Evolutionary conservation across 805 yeast genomes (phyloP).

Genomic region (Suhomyces prunicola): DNA sequence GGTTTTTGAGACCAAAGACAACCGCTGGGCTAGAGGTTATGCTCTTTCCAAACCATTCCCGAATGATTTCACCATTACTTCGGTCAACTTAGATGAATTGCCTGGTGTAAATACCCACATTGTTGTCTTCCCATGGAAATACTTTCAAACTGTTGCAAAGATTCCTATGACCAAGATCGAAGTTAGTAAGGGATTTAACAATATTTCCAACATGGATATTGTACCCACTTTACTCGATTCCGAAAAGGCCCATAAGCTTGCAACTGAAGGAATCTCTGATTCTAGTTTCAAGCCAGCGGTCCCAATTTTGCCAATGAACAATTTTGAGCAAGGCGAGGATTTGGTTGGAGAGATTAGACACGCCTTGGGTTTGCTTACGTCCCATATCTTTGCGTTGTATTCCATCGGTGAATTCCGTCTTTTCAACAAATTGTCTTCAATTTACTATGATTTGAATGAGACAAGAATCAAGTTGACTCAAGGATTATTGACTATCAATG

Average conservation of each 20-base stretch:
- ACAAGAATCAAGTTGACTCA: slow-evolving; percentile 52
- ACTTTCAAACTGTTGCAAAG: slow-evolving; percentile 44
- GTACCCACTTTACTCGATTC: slow-evolving; percentile 35
- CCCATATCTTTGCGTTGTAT: slow-evolving; percentile 68
- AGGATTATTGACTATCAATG: slow-evolving; percentile 52
- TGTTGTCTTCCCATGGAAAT: slow-evolving; percentile 60
- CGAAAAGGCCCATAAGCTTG: slow-evolving; percentile 20
- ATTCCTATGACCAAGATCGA: slow-evolving; percentile 34
- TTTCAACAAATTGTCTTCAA: slow-evolving; percentile 50
- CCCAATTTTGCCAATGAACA: slow-evolving; percentile 57
- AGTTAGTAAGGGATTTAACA: slow-evolving; percentile 28
- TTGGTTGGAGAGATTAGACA: slow-evolving; percentile 56
- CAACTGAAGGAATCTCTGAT: slow-evolving; percentile 4
- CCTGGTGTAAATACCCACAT: slow-evolving; percentile 54
- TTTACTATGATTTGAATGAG: slow-evolving; percentile 58
- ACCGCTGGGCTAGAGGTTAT: slow-evolving; percentile 81
- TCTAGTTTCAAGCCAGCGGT: slow-evolving; percentile 5
- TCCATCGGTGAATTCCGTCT: slow-evolving; percentile 67
- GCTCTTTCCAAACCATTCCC: slow-evolving; percentile 66
- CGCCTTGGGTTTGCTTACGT: slow-evolving; percentile 53
- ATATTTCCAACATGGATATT: slow-evolving; percentile 20
- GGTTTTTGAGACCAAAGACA: slow-evolving; percentile 59
- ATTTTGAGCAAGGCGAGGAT: slow-evolving; percentile 38
- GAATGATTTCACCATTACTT: slow-evolving; percentile 59
- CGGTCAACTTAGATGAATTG: slow-evolving; percentile 57